A percentile compares a stretch with the other conserved stretches of the same genome.
Conservation (phyloP, 2,329 filamentous ascomycete species). For the Alternaria solani region DNA sequence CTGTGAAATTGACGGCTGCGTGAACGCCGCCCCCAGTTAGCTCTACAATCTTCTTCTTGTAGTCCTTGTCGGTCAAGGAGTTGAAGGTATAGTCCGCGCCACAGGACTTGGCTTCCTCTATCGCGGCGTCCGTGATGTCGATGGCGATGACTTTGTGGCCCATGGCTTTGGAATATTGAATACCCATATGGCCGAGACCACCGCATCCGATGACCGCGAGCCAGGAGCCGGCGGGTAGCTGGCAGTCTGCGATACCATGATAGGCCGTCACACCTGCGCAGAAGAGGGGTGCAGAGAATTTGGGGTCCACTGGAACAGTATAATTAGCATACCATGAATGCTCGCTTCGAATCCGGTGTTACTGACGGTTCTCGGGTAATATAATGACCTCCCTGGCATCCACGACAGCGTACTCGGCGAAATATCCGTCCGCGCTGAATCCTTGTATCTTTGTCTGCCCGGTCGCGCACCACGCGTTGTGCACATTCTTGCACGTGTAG, state of each 20-base stretch:
- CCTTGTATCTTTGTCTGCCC: slow-evolving; percentile 45
- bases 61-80: slow-evolving; percentile 38
- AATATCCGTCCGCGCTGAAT: slow-evolving; percentile 40
- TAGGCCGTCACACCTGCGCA: slow-evolving; percentile 45
- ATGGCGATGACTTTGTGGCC: slow-evolving; percentile 43
- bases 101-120: slow-evolving; percentile 42
- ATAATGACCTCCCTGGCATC: slow-evolving; percentile 42
- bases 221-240: slow-evolving; percentile 39
- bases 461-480: slow-evolving; percentile 40
- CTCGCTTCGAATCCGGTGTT: not conserved
- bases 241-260: slow-evolving; percentile 41
- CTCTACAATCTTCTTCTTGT: slow-evolving; percentile 39
- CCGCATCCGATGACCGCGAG: slow-evolving; percentile 42
- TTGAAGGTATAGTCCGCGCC: slow-evolving; percentile 46
- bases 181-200: slow-evolving; percentile 44
- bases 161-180: slow-evolving; percentile 47
- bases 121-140: slow-evolving; percentile 39
- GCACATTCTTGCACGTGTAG: slow-evolving; percentile 37
- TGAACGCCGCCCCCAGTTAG: slow-evolving; percentile 41
- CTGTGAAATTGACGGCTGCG: slow-evolving; percentile 45
- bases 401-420: slow-evolving; percentile 42
- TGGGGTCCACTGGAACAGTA: slow-evolving; percentile 32
- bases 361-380: slow-evolving; percentile 36
- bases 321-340: slow-evolving; percentile 1
- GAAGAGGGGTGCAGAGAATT: slow-evolving; percentile 39